Percentiles rank a stretch among this genome's conserved stretches.
These are phyloP conservation scores for Flaveria ramosissima DNA, from an alignment of 129 eudicot genomes.

Conservation along the genomic window DNA sequence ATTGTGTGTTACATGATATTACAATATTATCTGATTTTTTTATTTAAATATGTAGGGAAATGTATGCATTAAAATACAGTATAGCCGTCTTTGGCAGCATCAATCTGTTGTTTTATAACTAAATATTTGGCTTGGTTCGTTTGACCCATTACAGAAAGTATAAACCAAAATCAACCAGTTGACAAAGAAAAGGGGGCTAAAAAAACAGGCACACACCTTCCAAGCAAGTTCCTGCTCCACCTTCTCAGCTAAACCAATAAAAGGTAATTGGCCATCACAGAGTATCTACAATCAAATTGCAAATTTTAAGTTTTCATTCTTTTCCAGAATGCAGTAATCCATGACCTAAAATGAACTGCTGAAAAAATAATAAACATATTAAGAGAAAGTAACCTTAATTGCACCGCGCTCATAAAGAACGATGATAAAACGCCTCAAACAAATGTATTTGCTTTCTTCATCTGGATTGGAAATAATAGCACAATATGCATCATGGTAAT, in stretches of 20 bases:
- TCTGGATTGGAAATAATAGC: constrained; percentile 95
- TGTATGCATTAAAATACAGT: not conserved
- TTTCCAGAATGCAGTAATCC: constrained; percentile 6
- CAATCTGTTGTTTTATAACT: not conserved
- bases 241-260: constrained; percentile 82
- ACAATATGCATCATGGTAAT: constrained; percentile 89
- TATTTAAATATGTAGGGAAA: not conserved
- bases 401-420: constrained; percentile 95
- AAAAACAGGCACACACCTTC: constrained; percentile 60
- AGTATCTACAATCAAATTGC: constrained; percentile 55
- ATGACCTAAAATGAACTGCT: constrained; percentile 5
- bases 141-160: not conserved
- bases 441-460: constrained; percentile 90
- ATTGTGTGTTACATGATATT: not conserved
- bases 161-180: not conserved
- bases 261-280: constrained; percentile 87
- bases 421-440: constrained; percentile 93
- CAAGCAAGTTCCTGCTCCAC: constrained; percentile 93
- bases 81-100: not conserved
- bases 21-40: not conserved
- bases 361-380: constrained; percentile 9
- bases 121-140: not conserved
- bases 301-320: constrained; percentile 15
- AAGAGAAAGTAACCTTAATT: constrained; percentile 58
- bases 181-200: not conserved